Conservation (phyloP, 2,329 filamentous ascomycete species). For the Cytospora paraplurivora region DNA sequence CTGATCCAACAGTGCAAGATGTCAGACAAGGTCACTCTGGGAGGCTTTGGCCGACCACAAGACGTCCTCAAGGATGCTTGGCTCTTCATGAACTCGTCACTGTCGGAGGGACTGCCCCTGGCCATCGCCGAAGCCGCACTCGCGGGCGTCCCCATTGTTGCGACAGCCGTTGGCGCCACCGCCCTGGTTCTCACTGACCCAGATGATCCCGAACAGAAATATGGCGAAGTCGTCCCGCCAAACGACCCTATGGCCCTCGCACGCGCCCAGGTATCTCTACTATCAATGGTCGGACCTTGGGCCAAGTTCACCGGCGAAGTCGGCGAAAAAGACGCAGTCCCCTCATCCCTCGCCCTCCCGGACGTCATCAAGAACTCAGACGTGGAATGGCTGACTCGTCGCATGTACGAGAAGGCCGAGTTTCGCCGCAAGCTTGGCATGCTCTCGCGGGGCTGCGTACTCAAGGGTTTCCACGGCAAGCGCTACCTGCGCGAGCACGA, state of each 20-base stretch:
- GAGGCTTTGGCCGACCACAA: constrained; percentile 58
- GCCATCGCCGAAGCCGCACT: constrained; percentile 60
- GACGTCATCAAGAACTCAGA: constrained; percentile 51
- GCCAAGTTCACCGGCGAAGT: constrained; percentile 57
- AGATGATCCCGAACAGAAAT: constrained; percentile 50
- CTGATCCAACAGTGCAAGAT: constrained; percentile 59
- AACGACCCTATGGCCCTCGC: constrained; percentile 64
- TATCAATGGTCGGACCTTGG: constrained; percentile 65
- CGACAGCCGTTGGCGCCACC: constrained; percentile 58
- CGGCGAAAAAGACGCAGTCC: constrained; percentile 41
- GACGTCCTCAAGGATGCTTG: constrained; percentile 58
- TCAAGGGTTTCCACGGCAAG: constrained; percentile 60
- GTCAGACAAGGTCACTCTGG: constrained; percentile 52
- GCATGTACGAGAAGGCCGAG: constrained; percentile 62
- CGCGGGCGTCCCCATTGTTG: constrained; percentile 57
- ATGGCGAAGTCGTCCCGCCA: constrained; percentile 64
- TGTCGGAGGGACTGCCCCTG: constrained; percentile 58
- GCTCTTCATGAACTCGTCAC: constrained; percentile 60
- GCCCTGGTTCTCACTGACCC: constrained; percentile 58
- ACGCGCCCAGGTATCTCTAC: constrained; percentile 62
- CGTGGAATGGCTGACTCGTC: constrained; percentile 53
- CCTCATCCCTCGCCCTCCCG: constrained; percentile 25
- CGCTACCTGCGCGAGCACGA: constrained; percentile 64
- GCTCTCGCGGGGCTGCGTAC: constrained; percentile 59
- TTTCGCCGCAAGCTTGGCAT: constrained; percentile 60